Evolutionary conservation across 2,329 filamentous ascomycete genomes (phyloP).

Genomic region (Cladorrhinum sp.): DNA sequence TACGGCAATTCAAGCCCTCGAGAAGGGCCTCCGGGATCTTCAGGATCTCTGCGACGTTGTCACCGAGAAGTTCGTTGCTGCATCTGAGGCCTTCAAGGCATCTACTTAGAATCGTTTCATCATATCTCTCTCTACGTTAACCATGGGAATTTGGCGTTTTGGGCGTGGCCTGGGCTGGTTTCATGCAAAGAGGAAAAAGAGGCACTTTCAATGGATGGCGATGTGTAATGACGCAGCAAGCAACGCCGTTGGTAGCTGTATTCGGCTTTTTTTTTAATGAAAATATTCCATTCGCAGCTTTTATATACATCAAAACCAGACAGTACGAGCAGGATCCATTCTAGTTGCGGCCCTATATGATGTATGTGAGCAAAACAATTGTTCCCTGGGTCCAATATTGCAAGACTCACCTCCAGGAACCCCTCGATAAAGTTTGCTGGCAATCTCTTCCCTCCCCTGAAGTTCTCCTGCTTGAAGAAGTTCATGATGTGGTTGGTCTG

Average conservation of each 20-base stretch:
- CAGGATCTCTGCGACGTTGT: slow-evolving; percentile 93
- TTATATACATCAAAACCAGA: slow-evolving; percentile 16
- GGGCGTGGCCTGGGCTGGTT: slow-evolving; percentile 20
- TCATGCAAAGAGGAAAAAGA: slow-evolving; percentile 16
- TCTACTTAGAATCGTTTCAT: slow-evolving; percentile 5
- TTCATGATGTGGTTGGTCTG: slow-evolving; percentile 93
- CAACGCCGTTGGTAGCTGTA: not conserved
- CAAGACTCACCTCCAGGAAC: slow-evolving; percentile 78
- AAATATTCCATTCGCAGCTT: slow-evolving; percentile 11
- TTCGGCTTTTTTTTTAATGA: slow-evolving; percentile 7
- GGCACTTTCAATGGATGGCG: not conserved
- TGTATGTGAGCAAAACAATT: slow-evolving; percentile 1
- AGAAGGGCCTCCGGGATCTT: slow-evolving; percentile 85
- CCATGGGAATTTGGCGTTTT: slow-evolving; percentile 21
- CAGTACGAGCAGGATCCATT: slow-evolving; percentile 26
- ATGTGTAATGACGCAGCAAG: not conserved
- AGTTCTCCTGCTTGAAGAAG: slow-evolving; percentile 85
- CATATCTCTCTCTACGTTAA: slow-evolving; percentile 8
- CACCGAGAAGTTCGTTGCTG: slow-evolving; percentile 77
- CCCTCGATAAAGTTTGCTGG: slow-evolving; percentile 89
- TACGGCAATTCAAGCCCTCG: slow-evolving; percentile 77
- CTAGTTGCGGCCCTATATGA: slow-evolving; percentile 48
- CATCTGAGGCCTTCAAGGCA: slow-evolving; percentile 58
- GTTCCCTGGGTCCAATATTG: not conserved
- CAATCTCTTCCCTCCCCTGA: slow-evolving; percentile 71